Conservation (phyloP, 306 rosid species). For the Sechiopsis laciniata region DNA sequence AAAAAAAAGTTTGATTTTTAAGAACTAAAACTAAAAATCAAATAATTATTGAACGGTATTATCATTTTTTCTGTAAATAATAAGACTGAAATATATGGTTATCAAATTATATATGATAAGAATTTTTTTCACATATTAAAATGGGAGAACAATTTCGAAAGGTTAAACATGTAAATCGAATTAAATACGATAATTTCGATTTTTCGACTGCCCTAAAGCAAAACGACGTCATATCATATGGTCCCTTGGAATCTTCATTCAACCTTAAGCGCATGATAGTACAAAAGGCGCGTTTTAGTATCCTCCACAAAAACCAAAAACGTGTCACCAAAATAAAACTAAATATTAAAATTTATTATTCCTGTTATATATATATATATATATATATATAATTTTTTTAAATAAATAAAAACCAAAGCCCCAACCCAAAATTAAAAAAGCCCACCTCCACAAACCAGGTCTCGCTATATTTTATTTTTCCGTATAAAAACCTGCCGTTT, state of each 20-base stretch:
- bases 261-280: not conserved
- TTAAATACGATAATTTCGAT: not conserved
- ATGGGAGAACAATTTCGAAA: too few relatives aligned
- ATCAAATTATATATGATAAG: too few relatives aligned
- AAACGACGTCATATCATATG: constrained; percentile 11
- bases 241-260: not conserved
- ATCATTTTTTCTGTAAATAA: too few relatives aligned
- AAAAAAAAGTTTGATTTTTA: too few relatives aligned
- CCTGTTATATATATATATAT: too few relatives aligned
- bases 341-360: too few relatives aligned
- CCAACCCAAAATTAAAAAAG: constrained; percentile 8
- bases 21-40: too few relatives aligned
- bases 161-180: too few relatives aligned
- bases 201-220: not conserved
- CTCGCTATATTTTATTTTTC: not conserved
- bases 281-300: not conserved
- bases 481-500: constrained; percentile 39
- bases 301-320: constrained; percentile 18
- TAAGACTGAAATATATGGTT: too few relatives aligned
- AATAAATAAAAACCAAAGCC: not conserved
- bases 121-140: too few relatives aligned
- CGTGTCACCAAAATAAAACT: not conserved
- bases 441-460: constrained; percentile 11
- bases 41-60: too few relatives aligned
- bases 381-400: too few relatives aligned